Evolutionary conservation across 805 yeast genomes (phyloP).

Genomic region (Metschnikowia matae): DNA sequence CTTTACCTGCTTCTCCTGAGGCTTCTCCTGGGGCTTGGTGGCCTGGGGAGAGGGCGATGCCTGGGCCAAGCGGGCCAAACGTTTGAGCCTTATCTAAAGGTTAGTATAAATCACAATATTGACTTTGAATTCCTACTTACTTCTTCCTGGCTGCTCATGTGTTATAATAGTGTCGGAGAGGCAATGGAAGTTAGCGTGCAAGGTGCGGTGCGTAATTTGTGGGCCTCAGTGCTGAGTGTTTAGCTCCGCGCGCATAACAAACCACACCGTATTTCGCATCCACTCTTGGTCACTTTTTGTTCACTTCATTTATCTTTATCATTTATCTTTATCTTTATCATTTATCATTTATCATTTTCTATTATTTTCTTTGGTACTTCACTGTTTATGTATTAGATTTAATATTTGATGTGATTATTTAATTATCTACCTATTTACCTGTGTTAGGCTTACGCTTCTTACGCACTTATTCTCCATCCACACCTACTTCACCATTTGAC

Average conservation of each 20-base stretch:
- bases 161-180: neutral
- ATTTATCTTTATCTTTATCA: no score
- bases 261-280: no score
- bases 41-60: slow-evolving; percentile 7
- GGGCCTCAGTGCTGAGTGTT: neutral
- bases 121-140: slow-evolving; percentile 9
- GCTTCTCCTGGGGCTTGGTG: neutral
- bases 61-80: slow-evolving; percentile 47
- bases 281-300: no score
- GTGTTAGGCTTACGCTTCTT: no score
- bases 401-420: no score
- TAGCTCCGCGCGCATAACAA: neutral
- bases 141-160: slow-evolving; percentile 18
- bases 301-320: neutral
- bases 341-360: no score
- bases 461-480: no score
- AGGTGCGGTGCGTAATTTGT: neutral
- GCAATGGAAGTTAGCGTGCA: neutral
- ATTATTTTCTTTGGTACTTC: no score
- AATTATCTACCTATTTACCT: no score
- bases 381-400: no score
- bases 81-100: slow-evolving; percentile 44
- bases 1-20: neutral
- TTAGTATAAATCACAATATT: slow-evolving; percentile 2
- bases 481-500: no score